Base-by-base conservation (phyloP, 257 asterid genomes). In the Penstemon eatonii region DNA sequence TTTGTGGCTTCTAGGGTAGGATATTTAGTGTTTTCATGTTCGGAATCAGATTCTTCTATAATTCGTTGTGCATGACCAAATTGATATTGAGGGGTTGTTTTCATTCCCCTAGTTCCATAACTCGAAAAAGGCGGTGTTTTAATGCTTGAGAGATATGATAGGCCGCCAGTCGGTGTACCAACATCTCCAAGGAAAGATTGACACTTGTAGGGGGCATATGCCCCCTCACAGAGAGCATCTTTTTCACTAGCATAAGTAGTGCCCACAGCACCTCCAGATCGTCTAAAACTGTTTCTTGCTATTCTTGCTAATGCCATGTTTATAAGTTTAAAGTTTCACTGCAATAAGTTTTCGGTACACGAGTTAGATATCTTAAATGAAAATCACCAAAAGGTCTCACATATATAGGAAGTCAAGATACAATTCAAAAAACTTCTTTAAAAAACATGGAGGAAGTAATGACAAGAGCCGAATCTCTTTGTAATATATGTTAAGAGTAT, bases 1-100 rank as follows among this genome's bases (percentile, higher is more conserved):
- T 82, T 92, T 40, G 98, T 92, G 41, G 97, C 89, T 78, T 86
- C 96, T 55, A 92, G 82, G 4, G 81, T 90, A 5, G 97, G 97
- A 80, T 87, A 89, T 61, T 55, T 81, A n/a, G 61, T 37, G 73
- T 63, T 79, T 63, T 84, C 96, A 8, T 75, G n/a, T 42, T 85
- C 92, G 3, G 82, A 75, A 77, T 87, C 87, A 25, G 92, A 82
- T 50, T 78, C 91, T 68, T 80, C 82, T 37, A 66, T 49, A 3
- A 49, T 82, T 49, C 77, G 60, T 60, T 86, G 87, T 59, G 98
- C 89, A 39, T 81, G 89, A 66, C 77, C 81, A 69, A 77, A 76
- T 15, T 75, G 92, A 56, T 62, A 65, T 8, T 66, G 78, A 69
- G 96, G 91, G 65, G 89, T 81, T 47, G 81, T 74, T 63, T 62